Conservation (phyloP, 805 yeast species). For the Teunomyces panamensis region DNA sequence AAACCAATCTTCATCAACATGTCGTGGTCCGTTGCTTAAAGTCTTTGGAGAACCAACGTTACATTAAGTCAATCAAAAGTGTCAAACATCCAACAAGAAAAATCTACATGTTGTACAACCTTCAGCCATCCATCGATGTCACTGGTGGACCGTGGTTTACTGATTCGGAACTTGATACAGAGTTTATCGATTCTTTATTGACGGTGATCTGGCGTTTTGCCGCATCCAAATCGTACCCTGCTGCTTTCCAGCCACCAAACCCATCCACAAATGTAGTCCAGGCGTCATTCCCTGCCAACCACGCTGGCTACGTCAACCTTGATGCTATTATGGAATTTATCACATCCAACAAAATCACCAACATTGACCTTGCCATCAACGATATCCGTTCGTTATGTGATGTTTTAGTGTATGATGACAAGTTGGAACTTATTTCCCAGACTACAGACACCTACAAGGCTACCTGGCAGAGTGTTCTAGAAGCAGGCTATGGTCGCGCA, state of each 20-base stretch:
- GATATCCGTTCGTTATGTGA: conserved; percentile 85
- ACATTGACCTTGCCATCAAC: conserved; percentile 68
- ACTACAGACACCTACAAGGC: conserved; percentile 68
- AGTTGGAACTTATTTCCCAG: conserved; percentile 58
- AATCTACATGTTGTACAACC: conserved; percentile 89
- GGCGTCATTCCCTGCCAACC: conserved; percentile 53
- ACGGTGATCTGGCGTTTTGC: conserved; percentile 87
- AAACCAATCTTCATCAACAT: conserved; percentile 86
- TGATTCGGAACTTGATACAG: conserved; percentile 90
- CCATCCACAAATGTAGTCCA: conserved; percentile 39
- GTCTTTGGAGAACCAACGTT: conserved; percentile 72
- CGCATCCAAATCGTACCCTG: conserved; percentile 72
- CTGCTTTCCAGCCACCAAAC: conserved; percentile 52
- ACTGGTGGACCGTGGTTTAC: conserved; percentile 99
- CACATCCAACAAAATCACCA: conserved; percentile 65
- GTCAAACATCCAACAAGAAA: conserved; percentile 93
- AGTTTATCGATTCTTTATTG: conserved; percentile 80
- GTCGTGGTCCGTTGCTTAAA: conserved; percentile 84
- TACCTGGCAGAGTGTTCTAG: conserved; percentile 78
- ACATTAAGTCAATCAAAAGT: conserved; percentile 84
- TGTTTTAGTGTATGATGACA: conserved; percentile 83
- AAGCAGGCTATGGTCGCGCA: conserved; percentile 54
- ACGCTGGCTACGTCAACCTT: conserved; percentile 65
- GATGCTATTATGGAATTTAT: conserved; percentile 76
- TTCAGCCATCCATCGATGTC: conserved; percentile 92